A percentile compares a stretch with the other conserved stretches of the same genome.
phyloP scores from a whole-genome alignment of 257 asterid genomes.

The Salvia splendens region DNA sequence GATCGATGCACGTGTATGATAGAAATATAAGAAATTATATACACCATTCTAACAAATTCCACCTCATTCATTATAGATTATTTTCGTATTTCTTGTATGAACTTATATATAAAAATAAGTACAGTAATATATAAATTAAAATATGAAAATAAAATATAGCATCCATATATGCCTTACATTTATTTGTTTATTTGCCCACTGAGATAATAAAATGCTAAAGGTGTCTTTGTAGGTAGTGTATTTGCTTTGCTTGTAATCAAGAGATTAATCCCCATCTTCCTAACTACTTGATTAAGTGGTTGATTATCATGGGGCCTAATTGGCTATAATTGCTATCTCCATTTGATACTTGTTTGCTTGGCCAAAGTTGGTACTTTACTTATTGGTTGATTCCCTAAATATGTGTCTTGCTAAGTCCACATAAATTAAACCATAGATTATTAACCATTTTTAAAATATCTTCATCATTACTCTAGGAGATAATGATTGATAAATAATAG shows the following conservation, averaged over 20 bases:
- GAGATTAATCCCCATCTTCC: constrained; percentile 5
- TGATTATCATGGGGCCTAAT: constrained; percentile 26
- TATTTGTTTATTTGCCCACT: too few relatives aligned
- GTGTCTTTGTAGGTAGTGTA: constrained; percentile 18
- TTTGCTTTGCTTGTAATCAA: constrained; percentile 17
- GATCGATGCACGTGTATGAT: too few relatives aligned
- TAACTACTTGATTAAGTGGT: constrained; percentile 23
- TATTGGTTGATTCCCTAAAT: neutral
- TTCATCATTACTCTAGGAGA: neutral
- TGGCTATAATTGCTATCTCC: constrained; percentile 28
- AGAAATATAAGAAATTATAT: too few relatives aligned
- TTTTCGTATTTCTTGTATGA: neutral
- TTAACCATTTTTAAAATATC: neutral
- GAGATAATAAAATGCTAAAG: constrained; percentile 21
- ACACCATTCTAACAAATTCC: neutral
- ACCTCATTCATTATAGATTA: neutral
- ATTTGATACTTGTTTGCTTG: constrained; percentile 17
- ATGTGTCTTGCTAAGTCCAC: neutral
- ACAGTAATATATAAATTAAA: too few relatives aligned
- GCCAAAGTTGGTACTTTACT: constrained; percentile 10
- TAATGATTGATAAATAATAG: constrained; percentile 15
- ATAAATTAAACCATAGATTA: neutral
- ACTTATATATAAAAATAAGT: too few relatives aligned
- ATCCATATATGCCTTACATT: too few relatives aligned
- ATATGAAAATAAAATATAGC: too few relatives aligned